A percentile compares a stretch with the other conserved stretches of the same genome.
Conservation (phyloP, 2,329 filamentous ascomycete species). For the Aureobasidium leucospermi region DNA sequence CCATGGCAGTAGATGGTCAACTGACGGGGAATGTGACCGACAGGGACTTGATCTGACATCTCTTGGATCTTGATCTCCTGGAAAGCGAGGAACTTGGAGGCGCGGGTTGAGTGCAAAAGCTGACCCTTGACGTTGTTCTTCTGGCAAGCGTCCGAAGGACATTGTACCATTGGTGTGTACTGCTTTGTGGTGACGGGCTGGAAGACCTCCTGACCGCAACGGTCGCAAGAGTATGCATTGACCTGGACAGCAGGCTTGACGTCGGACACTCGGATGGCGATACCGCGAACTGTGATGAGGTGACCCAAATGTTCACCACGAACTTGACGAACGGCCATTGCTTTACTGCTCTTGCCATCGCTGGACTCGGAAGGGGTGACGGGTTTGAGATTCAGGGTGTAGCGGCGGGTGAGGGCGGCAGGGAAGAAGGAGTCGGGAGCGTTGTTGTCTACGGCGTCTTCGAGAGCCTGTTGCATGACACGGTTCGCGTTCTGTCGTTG, state of each 20-base stretch:
- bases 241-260: slow-evolving; percentile 97
- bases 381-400: slow-evolving; percentile 94
- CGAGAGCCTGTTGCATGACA: slow-evolving; percentile 47
- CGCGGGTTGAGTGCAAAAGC: slow-evolving; percentile 81
- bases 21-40: slow-evolving; percentile 91
- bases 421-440: slow-evolving; percentile 74
- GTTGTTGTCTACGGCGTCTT: slow-evolving; percentile 45
- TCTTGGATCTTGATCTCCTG: slow-evolving; percentile 99
- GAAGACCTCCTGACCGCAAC: slow-evolving; percentile 95
- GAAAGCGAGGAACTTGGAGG: slow-evolving; percentile 94
- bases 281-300: slow-evolving; percentile 89
- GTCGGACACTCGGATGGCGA: slow-evolving; percentile 90
- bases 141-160: slow-evolving; percentile 83
- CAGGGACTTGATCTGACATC: slow-evolving; percentile 97
- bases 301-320: slow-evolving; percentile 87
- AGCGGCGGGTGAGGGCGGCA: slow-evolving; percentile 82
- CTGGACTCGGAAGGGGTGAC: slow-evolving; percentile 64
- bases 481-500: slow-evolving; percentile 83
- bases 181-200: slow-evolving; percentile 89
- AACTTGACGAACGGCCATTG: slow-evolving; percentile 85
- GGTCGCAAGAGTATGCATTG: slow-evolving; percentile 95
- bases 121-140: slow-evolving; percentile 88
- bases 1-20: slow-evolving; percentile 87
- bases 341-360: slow-evolving; percentile 49
- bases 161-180: slow-evolving; percentile 78